Conservation (phyloP, 805 yeast genomes). For the Candida chilensis region DNA sequence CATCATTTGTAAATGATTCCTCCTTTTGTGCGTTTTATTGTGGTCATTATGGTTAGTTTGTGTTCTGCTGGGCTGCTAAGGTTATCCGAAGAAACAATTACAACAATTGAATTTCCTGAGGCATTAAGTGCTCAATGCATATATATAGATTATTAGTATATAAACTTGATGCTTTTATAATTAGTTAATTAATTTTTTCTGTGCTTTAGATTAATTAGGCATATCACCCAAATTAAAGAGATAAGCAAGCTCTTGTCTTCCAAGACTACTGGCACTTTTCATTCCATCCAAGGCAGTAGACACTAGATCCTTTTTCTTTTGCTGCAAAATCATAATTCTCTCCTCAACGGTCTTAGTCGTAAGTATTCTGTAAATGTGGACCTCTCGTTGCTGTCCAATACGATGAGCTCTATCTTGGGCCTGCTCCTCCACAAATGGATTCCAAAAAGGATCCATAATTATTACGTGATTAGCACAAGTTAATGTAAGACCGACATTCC, state of each 20-base stretch:
- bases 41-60: too few species aligned
- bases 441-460: slow-evolving; percentile 38
- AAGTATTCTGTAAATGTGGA: slow-evolving; percentile 25
- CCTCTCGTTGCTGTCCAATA: slow-evolving; percentile 32
- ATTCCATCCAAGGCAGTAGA: slow-evolving; percentile 31
- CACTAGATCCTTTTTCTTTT: slow-evolving; percentile 25
- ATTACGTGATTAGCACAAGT: slow-evolving; percentile 37
- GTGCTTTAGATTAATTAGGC: too few species aligned
- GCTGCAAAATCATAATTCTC: slow-evolving; percentile 29
- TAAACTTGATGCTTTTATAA: too few species aligned
- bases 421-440: slow-evolving; percentile 37
- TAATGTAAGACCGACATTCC: slow-evolving; percentile 35
- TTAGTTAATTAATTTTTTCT: too few species aligned
- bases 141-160: too few species aligned
- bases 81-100: too few species aligned
- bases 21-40: too few species aligned
- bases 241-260: slow-evolving; percentile 29
- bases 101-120: too few species aligned
- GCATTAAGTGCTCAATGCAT: too few species aligned
- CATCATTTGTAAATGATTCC: too few species aligned
- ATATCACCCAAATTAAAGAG: too few species aligned
- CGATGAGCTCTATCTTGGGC: slow-evolving; percentile 38
- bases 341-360: slow-evolving; percentile 27
- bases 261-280: slow-evolving; percentile 26
- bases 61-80: too few species aligned